Evolutionary conservation across 208 protist species (phyloP).

Genomic region (Leishmania amazonensis): DNA sequence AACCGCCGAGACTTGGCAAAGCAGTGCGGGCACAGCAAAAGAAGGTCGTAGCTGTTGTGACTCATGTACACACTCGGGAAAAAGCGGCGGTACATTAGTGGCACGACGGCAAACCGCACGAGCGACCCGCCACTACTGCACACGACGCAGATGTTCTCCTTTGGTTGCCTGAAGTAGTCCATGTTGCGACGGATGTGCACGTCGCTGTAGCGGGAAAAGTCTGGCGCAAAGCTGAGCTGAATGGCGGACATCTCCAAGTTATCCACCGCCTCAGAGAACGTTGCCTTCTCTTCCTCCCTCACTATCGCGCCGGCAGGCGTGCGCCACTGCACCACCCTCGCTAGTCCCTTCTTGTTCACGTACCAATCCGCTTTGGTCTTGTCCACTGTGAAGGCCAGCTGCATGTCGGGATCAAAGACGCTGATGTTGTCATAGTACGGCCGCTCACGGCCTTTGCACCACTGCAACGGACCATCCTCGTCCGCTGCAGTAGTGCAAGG

Average conservation of each 20-base stretch:
- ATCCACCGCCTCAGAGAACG: not conserved
- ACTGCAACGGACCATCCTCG: slow-evolving; percentile 1
- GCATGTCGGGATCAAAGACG: slow-evolving; percentile 45
- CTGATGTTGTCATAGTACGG: slow-evolving; percentile 76
- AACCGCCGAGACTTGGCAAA: slow-evolving; percentile 42
- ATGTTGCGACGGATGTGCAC: slow-evolving; percentile 64
- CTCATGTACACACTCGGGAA: slow-evolving; percentile 79
- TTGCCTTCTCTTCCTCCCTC: slow-evolving; percentile 1
- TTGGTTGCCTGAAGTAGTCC: slow-evolving; percentile 64
- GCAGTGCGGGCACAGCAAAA: slow-evolving; percentile 60
- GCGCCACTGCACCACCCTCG: slow-evolving; percentile 49
- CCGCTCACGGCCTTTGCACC: slow-evolving; percentile 42
- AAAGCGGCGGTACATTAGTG: slow-evolving; percentile 64
- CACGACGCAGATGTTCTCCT: slow-evolving; percentile 68
- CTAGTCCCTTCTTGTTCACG: slow-evolving; percentile 62
- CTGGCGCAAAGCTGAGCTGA: slow-evolving; percentile 56
- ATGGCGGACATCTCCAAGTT: slow-evolving; percentile 40
- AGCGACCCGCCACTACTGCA: slow-evolving; percentile 41
- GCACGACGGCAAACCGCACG: slow-evolving; percentile 62
- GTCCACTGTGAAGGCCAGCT: slow-evolving; percentile 60
- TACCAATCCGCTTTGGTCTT: slow-evolving; percentile 66
- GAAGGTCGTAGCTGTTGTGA: slow-evolving; percentile 75
- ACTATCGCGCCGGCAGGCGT: not conserved
- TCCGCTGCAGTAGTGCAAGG: not conserved
- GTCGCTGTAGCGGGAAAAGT: slow-evolving; percentile 60